These are phyloP conservation scores for Euptelea pleiosperma DNA, from an alignment of 164 flowering plant genomes.

Conservation along the genomic window DNA sequence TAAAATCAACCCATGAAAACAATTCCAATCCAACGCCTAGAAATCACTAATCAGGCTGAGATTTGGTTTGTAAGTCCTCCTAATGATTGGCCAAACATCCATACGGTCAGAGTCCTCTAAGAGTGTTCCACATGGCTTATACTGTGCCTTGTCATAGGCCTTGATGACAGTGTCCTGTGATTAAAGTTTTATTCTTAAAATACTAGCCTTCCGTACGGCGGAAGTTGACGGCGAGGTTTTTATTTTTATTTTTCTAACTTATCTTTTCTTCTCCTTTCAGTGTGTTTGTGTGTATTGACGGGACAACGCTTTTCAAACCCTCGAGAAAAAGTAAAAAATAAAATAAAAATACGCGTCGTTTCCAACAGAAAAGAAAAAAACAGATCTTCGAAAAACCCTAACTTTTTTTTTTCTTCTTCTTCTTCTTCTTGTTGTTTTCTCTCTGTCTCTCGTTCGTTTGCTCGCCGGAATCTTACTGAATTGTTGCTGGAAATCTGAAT, in stretches of 20 bases:
- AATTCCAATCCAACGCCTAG: too few relatives aligned
- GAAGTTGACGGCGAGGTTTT: constrained; percentile 27
- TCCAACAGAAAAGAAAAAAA: constrained; percentile 1
- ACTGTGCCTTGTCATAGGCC: too few relatives aligned
- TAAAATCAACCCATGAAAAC: too few relatives aligned
- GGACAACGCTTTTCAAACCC: constrained; percentile 7
- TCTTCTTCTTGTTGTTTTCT: too few relatives aligned
- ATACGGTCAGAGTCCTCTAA: too few relatives aligned
- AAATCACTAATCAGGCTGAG: too few relatives aligned
- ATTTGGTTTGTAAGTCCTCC: too few relatives aligned
- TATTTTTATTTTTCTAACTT: constrained; percentile 3
- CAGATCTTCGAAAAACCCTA: constrained; percentile 21
- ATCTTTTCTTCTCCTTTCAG: background rate
- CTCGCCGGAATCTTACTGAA: constrained; percentile 6
- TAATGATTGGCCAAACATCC: too few relatives aligned
- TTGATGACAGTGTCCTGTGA: too few relatives aligned
- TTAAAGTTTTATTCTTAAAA: too few relatives aligned
- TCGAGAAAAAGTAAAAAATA: constrained; percentile 14
- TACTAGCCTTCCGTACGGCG: constrained; percentile 18
- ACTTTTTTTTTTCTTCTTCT: constrained; percentile 10
- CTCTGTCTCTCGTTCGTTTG: background rate
- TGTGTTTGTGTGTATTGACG: background rate
- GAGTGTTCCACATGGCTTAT: too few relatives aligned
- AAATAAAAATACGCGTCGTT: constrained; percentile 13
- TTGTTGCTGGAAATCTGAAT: background rate